phyloP scores from a whole-genome alignment of 2,329 filamentous ascomycete species.

The Ceratocystis huliohia region DNA sequence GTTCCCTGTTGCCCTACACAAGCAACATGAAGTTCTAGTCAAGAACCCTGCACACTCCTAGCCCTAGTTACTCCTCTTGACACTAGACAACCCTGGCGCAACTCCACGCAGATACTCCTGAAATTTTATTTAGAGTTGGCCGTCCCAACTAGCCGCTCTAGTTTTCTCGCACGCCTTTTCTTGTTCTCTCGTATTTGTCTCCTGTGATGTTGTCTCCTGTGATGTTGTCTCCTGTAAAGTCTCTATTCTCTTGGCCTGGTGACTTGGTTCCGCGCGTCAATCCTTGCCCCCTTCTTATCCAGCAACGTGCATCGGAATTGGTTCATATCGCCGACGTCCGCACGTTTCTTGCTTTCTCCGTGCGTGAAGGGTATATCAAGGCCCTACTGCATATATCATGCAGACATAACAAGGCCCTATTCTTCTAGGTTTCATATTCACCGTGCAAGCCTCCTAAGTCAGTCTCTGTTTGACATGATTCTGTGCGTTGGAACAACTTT shows the following conservation, averaged over 20 bases:
- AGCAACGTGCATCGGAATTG: background rate
- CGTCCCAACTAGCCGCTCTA: background rate
- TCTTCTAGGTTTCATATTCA: background rate
- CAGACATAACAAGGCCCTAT: background rate
- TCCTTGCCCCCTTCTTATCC: background rate
- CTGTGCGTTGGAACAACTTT: background rate
- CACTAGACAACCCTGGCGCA: background rate
- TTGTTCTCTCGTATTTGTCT: background rate
- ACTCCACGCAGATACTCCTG: background rate
- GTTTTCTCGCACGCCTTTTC: background rate
- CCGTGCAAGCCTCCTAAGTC: background rate
- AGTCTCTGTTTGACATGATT: background rate
- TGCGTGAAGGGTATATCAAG: too few relatives aligned
- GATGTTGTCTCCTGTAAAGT: background rate
- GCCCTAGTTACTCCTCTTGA: background rate
- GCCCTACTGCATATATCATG: background rate
- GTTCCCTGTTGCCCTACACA: background rate
- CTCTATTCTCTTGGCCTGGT: background rate
- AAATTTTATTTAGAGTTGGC: slow-evolving; percentile 4
- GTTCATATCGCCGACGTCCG: background rate
- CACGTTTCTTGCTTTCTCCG: too few relatives aligned
- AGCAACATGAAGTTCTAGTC: background rate
- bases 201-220: background rate
- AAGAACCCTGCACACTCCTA: background rate
- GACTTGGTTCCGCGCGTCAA: background rate